Percentiles rank a stretch among this genome's conserved stretches.
These are phyloP conservation scores for Malus orientalis DNA, from an alignment of 306 rosid species.

Conservation along the genomic window DNA sequence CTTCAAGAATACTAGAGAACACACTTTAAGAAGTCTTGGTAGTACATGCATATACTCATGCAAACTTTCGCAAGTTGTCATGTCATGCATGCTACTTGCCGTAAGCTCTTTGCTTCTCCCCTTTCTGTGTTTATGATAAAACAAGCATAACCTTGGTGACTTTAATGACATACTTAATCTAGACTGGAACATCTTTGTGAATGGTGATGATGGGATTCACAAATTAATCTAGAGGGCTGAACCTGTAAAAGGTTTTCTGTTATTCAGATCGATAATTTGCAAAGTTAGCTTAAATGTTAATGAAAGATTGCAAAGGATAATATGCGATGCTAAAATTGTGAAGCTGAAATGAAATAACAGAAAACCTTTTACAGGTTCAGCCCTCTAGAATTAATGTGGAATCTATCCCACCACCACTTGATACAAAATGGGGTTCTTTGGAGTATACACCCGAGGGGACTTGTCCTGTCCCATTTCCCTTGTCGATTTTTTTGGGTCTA, in stretches of 20 bases:
- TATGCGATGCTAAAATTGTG: conserved; percentile 1
- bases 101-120: neutral
- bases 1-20: neutral
- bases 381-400: neutral
- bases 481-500: too few species aligned
- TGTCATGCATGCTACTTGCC: neutral
- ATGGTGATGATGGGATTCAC: neutral
- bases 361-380: neutral
- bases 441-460: neutral
- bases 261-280: too few species aligned
- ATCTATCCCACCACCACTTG: conserved; percentile 9
- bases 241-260: too few species aligned
- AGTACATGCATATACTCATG: neutral
- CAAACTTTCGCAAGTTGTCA: neutral
- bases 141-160: conserved; percentile 2
- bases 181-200: neutral
- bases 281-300: neutral
- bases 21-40: neutral
- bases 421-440: conserved; percentile 1
- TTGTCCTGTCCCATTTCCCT: neutral
- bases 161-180: neutral
- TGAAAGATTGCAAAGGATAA: neutral
- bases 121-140: conserved; percentile 2
- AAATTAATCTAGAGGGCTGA: too few species aligned
- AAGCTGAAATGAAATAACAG: conserved; percentile 1